Conservation (phyloP, 768 basidiomycete species). For the Trametes meyenii region DNA sequence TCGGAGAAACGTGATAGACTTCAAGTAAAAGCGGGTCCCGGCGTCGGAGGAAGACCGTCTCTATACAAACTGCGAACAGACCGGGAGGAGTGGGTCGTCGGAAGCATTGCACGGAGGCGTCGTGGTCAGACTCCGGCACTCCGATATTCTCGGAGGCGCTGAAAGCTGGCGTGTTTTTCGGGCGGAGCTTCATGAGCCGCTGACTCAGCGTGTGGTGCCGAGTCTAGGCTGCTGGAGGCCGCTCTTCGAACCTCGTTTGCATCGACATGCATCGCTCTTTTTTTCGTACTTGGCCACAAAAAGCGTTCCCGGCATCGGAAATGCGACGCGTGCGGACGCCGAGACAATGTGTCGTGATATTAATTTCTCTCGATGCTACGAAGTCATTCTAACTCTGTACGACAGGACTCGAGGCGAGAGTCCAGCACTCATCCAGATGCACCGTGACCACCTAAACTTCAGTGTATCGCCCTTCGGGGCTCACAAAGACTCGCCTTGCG, state of each 20-base stretch:
- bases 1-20: neutral
- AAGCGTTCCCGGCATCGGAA: no score
- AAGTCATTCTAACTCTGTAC: no score
- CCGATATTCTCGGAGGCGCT: neutral
- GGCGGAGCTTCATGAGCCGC: neutral
- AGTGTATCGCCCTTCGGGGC: no score
- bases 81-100: neutral
- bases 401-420: neutral
- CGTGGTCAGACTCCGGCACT: no score
- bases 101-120: neutral
- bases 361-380: no score
- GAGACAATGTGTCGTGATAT: no score
- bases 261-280: no score
- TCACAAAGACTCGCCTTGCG: neutral
- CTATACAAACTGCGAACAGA: neutral
- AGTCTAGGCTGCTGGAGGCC: no score
- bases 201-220: no score
- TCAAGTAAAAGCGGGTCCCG: neutral
- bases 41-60: neutral
- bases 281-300: no score
- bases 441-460: neutral
- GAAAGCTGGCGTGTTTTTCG: neutral
- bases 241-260: no score
- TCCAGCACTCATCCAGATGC: neutral
- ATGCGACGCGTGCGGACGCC: no score